phyloP scores from a whole-genome alignment of 208 protist genomes.

The Trichomonas vaginalis region DNA sequence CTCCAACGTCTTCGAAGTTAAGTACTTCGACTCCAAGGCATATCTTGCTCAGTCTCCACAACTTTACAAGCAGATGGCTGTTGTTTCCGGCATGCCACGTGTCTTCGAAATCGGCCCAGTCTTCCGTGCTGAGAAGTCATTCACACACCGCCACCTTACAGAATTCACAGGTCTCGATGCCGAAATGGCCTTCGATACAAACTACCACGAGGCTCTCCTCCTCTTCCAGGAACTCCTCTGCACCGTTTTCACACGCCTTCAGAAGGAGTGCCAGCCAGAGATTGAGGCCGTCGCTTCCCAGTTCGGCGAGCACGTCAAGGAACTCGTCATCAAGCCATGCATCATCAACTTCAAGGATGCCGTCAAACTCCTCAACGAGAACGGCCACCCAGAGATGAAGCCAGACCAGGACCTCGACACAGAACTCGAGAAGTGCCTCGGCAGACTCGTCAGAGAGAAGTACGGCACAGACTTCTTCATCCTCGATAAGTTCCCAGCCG shows the following conservation, averaged over 20 bases:
- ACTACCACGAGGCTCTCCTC: conserved; percentile 79
- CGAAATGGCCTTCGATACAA: conserved; percentile 95
- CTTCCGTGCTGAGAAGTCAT: conserved; percentile 94
- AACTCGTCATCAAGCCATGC: not conserved
- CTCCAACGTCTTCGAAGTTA: conserved; percentile 80
- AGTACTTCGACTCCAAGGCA: conserved; percentile 90
- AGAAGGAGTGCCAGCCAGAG: conserved; percentile 53
- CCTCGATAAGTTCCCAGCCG: conserved; percentile 86
- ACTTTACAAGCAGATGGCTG: conserved; percentile 96
- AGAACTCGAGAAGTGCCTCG: conserved; percentile 76
- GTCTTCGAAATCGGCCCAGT: conserved; percentile 69
- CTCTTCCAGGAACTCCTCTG: conserved; percentile 77
- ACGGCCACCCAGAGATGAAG: conserved; percentile 23
- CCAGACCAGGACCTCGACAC: conserved; percentile 70
- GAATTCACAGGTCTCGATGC: conserved; percentile 99
- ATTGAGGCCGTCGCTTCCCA: conserved; percentile 61
- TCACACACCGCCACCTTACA: conserved; percentile 95
- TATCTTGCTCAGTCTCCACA: conserved; percentile 96
- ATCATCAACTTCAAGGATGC: conserved; percentile 20
- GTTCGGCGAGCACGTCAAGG: conserved; percentile 61
- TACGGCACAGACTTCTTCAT: conserved; percentile 97
- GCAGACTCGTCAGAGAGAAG: conserved; percentile 81
- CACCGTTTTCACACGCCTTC: conserved; percentile 75
- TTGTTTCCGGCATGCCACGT: conserved; percentile 78
- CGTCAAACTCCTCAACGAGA: conserved; percentile 49